Base-by-base conservation (phyloP, 1,139 yeast genomes). In the Sugiyamaella xylanicola region DNA sequence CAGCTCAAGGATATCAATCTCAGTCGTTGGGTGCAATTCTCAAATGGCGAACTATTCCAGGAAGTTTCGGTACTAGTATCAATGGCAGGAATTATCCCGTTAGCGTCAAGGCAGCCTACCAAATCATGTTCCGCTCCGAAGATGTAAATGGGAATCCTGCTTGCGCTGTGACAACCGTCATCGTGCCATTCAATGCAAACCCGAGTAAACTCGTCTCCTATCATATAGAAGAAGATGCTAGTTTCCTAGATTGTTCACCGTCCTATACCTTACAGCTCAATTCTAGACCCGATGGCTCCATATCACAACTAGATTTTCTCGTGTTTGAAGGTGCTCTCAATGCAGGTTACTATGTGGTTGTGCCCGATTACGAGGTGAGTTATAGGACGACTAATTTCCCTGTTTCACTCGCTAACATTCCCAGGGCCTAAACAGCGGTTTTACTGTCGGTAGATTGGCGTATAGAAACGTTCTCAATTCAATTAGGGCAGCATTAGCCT, bases 181-280 rank as follows among this genome's bases (percentile, higher is more conserved):
- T 68, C 41, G 59, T 61, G 22, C 72, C 72, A 4, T 29, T 40
- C 7, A 53, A 56, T 29, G 63, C 61, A 27, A 47, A 55, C n/a
- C 49, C 55, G 55, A 21, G 56, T 16, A 59, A 59, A 53, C 55
- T 68, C 15, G 56, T 68, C 16, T 63, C 69, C 4, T 65, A 61
- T 53, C 71, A 65, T 53, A 49, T 59, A 42, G 62, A 66, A 35
- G 71, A 68, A 56, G 72, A 68, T 50, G 51, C 70, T n/a, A 59
- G 61, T 5, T 59, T 53, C 53, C 56, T 64, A 37, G 62, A 60
- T 36, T 68, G 71, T 52, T 65, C 68, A 35, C 67, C 69, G 15
- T 65, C 70, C 15, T 68, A 64, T 44, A 52, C 60, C 9, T 44
- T 59, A 25, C 61, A 61, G 52, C 44, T 48, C 13, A 47, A 48